Base-by-base conservation (phyloP, 306 rosid genomes). In the Pyrus betulifolia region DNA sequence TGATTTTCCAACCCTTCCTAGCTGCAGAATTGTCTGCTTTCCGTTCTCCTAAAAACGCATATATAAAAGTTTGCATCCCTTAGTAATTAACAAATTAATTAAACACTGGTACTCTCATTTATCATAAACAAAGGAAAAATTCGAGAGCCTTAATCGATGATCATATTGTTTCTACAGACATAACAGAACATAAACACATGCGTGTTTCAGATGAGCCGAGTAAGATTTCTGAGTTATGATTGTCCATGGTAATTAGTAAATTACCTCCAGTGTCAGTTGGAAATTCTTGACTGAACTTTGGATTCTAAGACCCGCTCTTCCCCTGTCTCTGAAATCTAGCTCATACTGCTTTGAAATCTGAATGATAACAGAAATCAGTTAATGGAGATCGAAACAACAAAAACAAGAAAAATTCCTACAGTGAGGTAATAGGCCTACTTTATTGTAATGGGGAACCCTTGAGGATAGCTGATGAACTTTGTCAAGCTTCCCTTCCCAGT, bases 241-340 rank as follows among this genome's bases (percentile, higher is more conserved):
- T 33, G 59, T 22, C 59, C 51, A 54, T 42, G 14, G 69, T 84
- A 46, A 15, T 46, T 46, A 17, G 69, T 87, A 46, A 46, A 15
- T 46, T 14, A 93, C 97, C 95, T 88, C 98, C 51, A 92, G 79
- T 74, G 89, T 89, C 46, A 94, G 87, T 89, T 94, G 98, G 79
- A 94, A 94, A 84, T 92, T 92, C 81, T 94, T 95, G 3, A 88
- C 93, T 0, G 98, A 92, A 83, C 87, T 88, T 81, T 84, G 93
- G 75, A 92, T 85, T 86, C 73, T 57, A 40, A 92, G 92, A 52
- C 82, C 95, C 70, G 87, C 75, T 83, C 93, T 90, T 80, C 96
- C 97, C 75, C 88, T 88, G 79, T 95, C 97, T 89, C 95, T 92
- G 72, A 69, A 95, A 78, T 95, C 97, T 74, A 95, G 83, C 79